Percentiles rank a stretch among this genome's conserved stretches.
Conservation (phyloP, 768 basidiomycete genomes). For the Pleurotus tuber-regium region DNA sequence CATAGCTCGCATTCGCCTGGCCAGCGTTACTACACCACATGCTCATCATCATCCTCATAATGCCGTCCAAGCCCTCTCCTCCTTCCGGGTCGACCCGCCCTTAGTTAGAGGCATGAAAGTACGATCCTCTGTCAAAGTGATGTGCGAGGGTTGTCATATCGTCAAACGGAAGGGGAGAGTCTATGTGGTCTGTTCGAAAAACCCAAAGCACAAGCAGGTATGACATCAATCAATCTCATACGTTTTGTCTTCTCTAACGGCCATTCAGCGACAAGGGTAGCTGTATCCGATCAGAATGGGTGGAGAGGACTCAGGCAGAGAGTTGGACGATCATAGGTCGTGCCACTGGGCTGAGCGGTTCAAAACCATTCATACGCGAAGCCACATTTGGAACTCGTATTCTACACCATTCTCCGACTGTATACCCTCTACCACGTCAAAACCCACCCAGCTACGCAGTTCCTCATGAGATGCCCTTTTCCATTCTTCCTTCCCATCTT, state of each 20-base stretch:
- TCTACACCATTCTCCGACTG: conserved; percentile 80
- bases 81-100: conserved; percentile 12
- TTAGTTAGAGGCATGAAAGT: conserved; percentile 92
- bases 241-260: conserved; percentile 13
- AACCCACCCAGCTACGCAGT: conserved; percentile 76
- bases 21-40: not conserved
- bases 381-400: conserved; percentile 98
- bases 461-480: conserved; percentile 54
- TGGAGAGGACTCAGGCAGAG: too few relatives aligned
- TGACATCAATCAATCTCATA: conserved; percentile 17
- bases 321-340: too few relatives aligned
- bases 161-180: conserved; percentile 89
- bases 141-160: conserved; percentile 92
- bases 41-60: not conserved
- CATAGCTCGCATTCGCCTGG: conserved; percentile 42
- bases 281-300: too few relatives aligned
- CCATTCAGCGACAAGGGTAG: conserved; percentile 64
- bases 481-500: conserved; percentile 42
- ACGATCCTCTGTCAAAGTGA: conserved; percentile 86
- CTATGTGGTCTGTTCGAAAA: conserved; percentile 89
- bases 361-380: conserved; percentile 37
- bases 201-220: conserved; percentile 98
- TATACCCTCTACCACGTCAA: conserved; percentile 70
- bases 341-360: too few relatives aligned
- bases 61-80: conserved; percentile 24